Percentiles rank a stretch among this genome's conserved stretches.
Conservation (phyloP, 1,139 yeast genomes). For the Wickerhamiella pararugosa region DNA sequence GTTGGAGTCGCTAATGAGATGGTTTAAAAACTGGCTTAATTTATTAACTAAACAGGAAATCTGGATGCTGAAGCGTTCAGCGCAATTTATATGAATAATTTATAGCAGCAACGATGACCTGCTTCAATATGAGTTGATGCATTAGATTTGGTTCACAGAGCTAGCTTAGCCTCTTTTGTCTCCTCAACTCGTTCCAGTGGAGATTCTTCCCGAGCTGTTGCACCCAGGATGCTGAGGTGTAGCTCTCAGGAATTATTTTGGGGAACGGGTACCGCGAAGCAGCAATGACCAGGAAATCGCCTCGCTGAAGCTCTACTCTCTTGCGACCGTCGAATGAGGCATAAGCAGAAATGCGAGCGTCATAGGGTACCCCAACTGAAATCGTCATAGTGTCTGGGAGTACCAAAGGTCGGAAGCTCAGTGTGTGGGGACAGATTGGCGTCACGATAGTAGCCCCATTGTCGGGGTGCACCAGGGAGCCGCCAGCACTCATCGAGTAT, state of each 20-base stretch:
- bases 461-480: constrained; percentile 74
- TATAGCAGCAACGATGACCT: too few relatives aligned
- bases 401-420: constrained; percentile 69
- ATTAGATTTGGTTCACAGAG: too few relatives aligned
- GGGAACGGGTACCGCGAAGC: constrained; percentile 68
- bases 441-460: constrained; percentile 68
- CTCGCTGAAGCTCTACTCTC: constrained; percentile 47
- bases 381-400: constrained; percentile 59
- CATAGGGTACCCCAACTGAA: constrained; percentile 51
- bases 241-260: constrained; percentile 30
- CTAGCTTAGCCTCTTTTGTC: constrained; percentile 22
- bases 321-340: constrained; percentile 71
- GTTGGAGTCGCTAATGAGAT: not conserved
- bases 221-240: constrained; percentile 33
- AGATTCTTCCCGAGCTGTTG: constrained; percentile 33
- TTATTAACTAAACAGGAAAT: too few relatives aligned
- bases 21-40: too few relatives aligned
- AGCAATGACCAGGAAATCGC: constrained; percentile 56
- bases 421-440: constrained; percentile 76
- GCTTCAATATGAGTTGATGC: too few relatives aligned
- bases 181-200: constrained; percentile 41
- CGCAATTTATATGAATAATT: too few relatives aligned
- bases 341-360: constrained; percentile 61
- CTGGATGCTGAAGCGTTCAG: too few relatives aligned
- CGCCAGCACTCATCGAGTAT: constrained; percentile 75